Conservation (phyloP, 2,329 filamentous ascomycete genomes). For the Phaeosphaeriaceae sp. region DNA sequence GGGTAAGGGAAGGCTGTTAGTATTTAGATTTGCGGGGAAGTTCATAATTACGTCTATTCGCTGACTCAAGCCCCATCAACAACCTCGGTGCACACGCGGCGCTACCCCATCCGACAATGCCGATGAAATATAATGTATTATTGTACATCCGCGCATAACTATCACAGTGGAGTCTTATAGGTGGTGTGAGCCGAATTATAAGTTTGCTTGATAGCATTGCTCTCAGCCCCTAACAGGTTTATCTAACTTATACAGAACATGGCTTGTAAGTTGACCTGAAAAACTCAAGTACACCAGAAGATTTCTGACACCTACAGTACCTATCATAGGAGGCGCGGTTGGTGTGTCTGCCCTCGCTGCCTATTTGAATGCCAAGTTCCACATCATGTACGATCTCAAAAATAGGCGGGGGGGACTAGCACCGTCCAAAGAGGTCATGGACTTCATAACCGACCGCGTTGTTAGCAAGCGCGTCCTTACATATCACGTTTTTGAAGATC, state of each 20-base stretch:
- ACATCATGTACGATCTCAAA: slow-evolving; percentile 37
- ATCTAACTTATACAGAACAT: slow-evolving; percentile 1
- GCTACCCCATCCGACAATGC: too few species aligned
- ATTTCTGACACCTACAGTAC: slow-evolving; percentile 23
- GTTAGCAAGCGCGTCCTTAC: slow-evolving; percentile 29
- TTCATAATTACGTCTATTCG: too few species aligned
- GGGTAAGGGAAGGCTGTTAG: too few species aligned
- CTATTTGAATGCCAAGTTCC: slow-evolving; percentile 47
- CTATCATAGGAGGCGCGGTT: slow-evolving; percentile 35
- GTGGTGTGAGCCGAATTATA: not conserved
- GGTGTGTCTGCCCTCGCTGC: slow-evolving; percentile 38
- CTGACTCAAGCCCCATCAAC: slow-evolving; percentile 14
- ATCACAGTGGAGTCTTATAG: too few species aligned
- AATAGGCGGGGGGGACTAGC: slow-evolving; percentile 21
- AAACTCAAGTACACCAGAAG: not conserved
- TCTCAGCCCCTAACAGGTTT: not conserved
- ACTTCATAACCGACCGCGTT: slow-evolving; percentile 25
- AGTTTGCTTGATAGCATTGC: not conserved
- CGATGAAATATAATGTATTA: too few species aligned
- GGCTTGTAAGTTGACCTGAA: slow-evolving; percentile 21
- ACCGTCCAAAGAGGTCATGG: slow-evolving; percentile 18
- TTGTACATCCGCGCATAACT: too few species aligned
- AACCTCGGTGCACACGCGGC: slow-evolving; percentile 15
- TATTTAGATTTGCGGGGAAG: too few species aligned
- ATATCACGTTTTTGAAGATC: slow-evolving; percentile 43